These are phyloP conservation scores for Coleophoma eucalyptorum DNA, from an alignment of 2,329 filamentous ascomycete genomes.

Conservation along the genomic window DNA sequence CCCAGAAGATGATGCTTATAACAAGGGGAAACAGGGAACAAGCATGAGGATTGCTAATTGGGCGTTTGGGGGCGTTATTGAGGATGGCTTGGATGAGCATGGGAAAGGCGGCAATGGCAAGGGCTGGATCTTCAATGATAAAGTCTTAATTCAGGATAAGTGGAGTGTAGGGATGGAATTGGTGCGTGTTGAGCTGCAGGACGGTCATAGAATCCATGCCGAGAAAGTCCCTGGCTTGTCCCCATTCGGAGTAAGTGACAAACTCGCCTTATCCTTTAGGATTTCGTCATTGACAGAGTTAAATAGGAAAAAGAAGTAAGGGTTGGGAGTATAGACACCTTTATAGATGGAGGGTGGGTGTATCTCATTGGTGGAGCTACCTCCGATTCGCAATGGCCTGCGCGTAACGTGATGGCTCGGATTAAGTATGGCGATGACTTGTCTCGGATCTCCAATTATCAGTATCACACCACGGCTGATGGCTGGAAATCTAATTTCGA, in stretches of 20 bases:
- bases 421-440: constrained; percentile 2
- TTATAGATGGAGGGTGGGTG: constrained; percentile 4
- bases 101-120: constrained; percentile 1
- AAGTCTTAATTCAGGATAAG: constrained; percentile 1
- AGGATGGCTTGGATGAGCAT: constrained; percentile 1
- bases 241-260: constrained; percentile 1
- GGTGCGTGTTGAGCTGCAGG: constrained; percentile 1
- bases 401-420: constrained; percentile 1
- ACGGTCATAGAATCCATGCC: not conserved
- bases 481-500: not conserved
- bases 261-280: not conserved
- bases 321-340: constrained; percentile 1
- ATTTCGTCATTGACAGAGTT: not conserved
- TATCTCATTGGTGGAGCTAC: not conserved
- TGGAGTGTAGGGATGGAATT: constrained; percentile 1
- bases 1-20: not conserved
- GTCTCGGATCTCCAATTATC: constrained; percentile 1
- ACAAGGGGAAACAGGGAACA: constrained; percentile 1
- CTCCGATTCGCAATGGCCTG: not conserved
- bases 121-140: constrained; percentile 4
- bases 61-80: constrained; percentile 5
- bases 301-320: not conserved
- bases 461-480: not conserved
- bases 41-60: constrained; percentile 2
- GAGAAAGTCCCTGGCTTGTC: not conserved